Base-by-base conservation (phyloP, 192 early-diverging fungal genomes). In the Hyaloraphidium curvatum region DNA sequence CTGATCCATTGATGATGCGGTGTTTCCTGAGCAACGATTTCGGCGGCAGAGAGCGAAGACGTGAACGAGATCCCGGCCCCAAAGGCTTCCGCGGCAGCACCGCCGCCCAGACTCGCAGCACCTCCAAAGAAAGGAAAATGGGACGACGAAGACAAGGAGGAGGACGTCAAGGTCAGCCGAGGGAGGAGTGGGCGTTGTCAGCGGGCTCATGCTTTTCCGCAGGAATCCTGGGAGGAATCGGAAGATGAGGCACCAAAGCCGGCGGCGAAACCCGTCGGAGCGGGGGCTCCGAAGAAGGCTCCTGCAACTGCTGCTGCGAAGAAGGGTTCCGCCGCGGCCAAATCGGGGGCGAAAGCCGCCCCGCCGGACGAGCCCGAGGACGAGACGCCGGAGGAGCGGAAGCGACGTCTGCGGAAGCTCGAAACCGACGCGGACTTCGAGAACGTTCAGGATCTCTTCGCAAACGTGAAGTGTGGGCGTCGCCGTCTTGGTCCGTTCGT, bases 121-220 rank as follows among this genome's bases (percentile, higher is more conserved):
- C n/a, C n/a, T n/a, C 43, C 33, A 23, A 60, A 59, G 40, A 65
- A 60, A 56, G 67, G 73, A 60, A 69, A 77, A 65, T 79, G 69
- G 59, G 79, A 80, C 41, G 80, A 84, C 54, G 78, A 81, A 30
- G 77, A 77, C 57, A 67, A 73, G 25, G 72, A 71, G 30, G 67
- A 71, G 22, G 64, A 75, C 40, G 55, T 76, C 61, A 76, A 76
- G 61, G 67, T 72, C 50, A 56, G 56, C 26, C 27, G 3, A 29
- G 5, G 16, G 28, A 16, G 2, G 2, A 11, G 31, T 27, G 3
- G 25, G n/a, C 28, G n/a, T 25, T 17, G 14, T 51, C 16, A 57
- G 16, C 13, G 9, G 11, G 16, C 23, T 1, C 54, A 56, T 30
- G 11, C 40, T 39, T 53, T 39, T n/a, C n/a, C n/a, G n/a, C n/a